Conservation (phyloP, 306 rosid species). For the Rubus parviflorus region DNA sequence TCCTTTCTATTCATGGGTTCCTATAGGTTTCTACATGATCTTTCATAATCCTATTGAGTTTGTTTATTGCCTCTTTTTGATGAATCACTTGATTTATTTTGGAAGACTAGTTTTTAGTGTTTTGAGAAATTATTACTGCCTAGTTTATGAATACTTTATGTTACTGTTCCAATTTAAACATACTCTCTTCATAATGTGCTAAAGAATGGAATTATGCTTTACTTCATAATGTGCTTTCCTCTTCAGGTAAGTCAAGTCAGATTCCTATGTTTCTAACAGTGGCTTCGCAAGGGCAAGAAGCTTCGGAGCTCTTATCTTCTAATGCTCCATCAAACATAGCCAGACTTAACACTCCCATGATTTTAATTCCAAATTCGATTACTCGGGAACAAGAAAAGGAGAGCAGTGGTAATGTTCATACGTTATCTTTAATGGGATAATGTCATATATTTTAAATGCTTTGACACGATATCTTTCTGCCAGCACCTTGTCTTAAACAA, state of each 20-base stretch:
- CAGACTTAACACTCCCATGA: background rate
- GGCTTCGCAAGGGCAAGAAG: conserved; percentile 22
- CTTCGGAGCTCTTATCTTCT: conserved; percentile 24
- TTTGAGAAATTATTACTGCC: background rate
- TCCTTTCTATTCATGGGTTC: background rate
- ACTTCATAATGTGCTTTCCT: background rate
- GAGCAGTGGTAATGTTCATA: background rate
- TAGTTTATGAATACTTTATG: background rate
- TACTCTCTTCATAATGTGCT: background rate
- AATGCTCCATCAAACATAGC: conserved; percentile 30
- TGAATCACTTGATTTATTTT: background rate
- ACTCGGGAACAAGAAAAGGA: background rate
- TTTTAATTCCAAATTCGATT: background rate
- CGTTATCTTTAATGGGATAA: background rate
- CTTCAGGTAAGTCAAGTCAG: conserved; percentile 46
- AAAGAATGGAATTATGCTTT: background rate
- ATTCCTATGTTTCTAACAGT: conserved; percentile 28
- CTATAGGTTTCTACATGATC: background rate
- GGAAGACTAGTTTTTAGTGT: background rate
- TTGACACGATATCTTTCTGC: background rate
- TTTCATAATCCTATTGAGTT: background rate
- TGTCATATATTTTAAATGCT: background rate
- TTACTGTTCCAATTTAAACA: background rate
- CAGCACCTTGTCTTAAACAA: background rate
- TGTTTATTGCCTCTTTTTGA: background rate